Evolutionary conservation across 768 basidiomycete genomes (phyloP), one percentile per base, ranked within the genome.

Genomic region (Dacryopinax spathularia): DNA sequence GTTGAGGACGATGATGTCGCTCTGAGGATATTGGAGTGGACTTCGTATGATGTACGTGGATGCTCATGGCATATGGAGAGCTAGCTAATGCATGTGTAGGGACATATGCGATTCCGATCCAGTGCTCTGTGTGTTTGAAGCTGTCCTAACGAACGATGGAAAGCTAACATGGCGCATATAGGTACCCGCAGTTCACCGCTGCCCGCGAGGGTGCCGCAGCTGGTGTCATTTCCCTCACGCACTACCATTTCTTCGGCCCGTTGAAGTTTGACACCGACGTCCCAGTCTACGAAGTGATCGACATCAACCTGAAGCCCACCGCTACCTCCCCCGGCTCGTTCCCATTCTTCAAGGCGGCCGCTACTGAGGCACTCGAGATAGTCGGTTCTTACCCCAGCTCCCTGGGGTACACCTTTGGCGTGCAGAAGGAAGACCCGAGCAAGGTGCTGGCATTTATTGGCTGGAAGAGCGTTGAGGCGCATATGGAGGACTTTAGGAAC

Each of bases 371-470:
- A 7, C 13, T 56, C 48, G 12, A 10, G 5, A 56, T 56, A 3
- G 48, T 56, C 48, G 25, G 48, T 18, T 13, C 3, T 18, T 56
- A 56, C 29, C 20, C 48, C 2, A 29, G 48, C 3, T 9, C 12
- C 36, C 10, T 27, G 13, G 48, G 48, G 6, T 56, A 29, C 6
- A 56, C 22, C 10, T 7, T 56, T 29, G 48, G 48, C 5, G 9
- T 22, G 48, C 48, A 56, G 48, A 56, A 56, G 48, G 48, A 56
- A 29, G 48, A 56, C 48, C 48, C 48, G 48, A 56, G 25, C 48
- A 56, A 56, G 48, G 13, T 31, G 13, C 10, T 56, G 25, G 48
- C 31, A 15, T 56, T 56, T 29, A 29, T 56, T 56, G 22, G 25
- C 25, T 56, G 48, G 48, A 31, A 56, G 13, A 56, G 48, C 48